Percentiles rank a stretch among this genome's conserved stretches.
Evolutionary conservation across 305 asterid genomes (phyloP).

Genomic region (Fraxinus latifolia): DNA sequence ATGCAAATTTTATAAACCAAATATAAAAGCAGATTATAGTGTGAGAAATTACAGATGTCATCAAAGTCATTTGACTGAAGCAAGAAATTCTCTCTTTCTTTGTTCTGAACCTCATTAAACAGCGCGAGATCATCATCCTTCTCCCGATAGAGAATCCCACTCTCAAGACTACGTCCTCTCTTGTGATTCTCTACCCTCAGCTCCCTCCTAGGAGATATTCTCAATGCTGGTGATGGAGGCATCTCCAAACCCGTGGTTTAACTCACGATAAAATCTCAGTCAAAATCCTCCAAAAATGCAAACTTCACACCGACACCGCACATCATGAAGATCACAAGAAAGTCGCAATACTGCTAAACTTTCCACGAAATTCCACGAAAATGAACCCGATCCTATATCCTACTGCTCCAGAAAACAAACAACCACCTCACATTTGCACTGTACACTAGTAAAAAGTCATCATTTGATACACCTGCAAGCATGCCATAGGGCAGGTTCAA

Average conservation of each 20-base stretch:
- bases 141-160: slow-evolving; percentile 52
- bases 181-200: slow-evolving; percentile 68
- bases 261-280: slow-evolving; percentile 26
- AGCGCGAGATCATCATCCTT: slow-evolving; percentile 89
- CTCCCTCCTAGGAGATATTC: slow-evolving; percentile 82
- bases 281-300: slow-evolving; percentile 31
- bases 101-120: slow-evolving; percentile 85
- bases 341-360: slow-evolving; percentile 14
- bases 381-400: slow-evolving; percentile 24
- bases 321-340: slow-evolving; percentile 27
- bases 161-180: slow-evolving; percentile 88
- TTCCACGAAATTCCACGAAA: neutral
- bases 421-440: slow-evolving; percentile 29
- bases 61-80: slow-evolving; percentile 78
- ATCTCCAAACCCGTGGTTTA: slow-evolving; percentile 31
- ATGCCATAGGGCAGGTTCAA: slow-evolving; percentile 17
- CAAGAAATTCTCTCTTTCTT: slow-evolving; percentile 80
- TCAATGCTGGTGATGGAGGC: slow-evolving; percentile 88
- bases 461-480: slow-evolving; percentile 11
- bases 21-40: slow-evolving; percentile 18
- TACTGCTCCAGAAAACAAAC: slow-evolving; percentile 23
- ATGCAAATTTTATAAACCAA: slow-evolving; percentile 25
- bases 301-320: slow-evolving; percentile 27
- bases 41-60: slow-evolving; percentile 61
- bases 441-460: slow-evolving; percentile 15